These are phyloP conservation scores for Penicillium macrosclerotiorum DNA, from an alignment of 495 filamentous ascomycete genomes.

Conservation along the genomic window DNA sequence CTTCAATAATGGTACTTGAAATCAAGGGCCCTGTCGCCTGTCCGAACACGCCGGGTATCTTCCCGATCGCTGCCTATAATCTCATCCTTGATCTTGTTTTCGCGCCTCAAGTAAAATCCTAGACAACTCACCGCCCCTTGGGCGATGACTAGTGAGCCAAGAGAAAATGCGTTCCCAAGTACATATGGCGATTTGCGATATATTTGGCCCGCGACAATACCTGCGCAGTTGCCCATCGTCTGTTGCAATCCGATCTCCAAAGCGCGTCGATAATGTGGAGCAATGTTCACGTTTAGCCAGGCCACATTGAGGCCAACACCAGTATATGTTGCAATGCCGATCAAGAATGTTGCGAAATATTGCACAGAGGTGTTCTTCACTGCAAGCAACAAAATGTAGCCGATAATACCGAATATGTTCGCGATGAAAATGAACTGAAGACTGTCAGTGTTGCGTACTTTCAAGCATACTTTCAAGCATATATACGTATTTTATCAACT, in stretches of 20 bases:
- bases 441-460: constrained; percentile 6
- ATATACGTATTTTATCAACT: too few relatives aligned
- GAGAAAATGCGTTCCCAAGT: constrained; percentile 47
- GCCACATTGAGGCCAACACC: constrained; percentile 51
- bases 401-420: constrained; percentile 48
- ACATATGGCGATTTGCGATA: constrained; percentile 52
- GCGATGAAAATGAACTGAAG: constrained; percentile 36
- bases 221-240: constrained; percentile 58
- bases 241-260: constrained; percentile 56
- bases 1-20: constrained; percentile 51
- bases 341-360: constrained; percentile 57
- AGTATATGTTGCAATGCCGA: constrained; percentile 49
- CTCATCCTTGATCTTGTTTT: constrained; percentile 41
- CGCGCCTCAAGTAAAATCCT: constrained; percentile 40
- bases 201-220: constrained; percentile 52
- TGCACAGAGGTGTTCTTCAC: constrained; percentile 40
- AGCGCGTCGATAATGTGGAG: constrained; percentile 56
- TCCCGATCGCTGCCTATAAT: constrained; percentile 39
- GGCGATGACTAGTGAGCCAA: constrained; percentile 41
- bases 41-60: constrained; percentile 42
- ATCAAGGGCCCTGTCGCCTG: constrained; percentile 47
- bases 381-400: constrained; percentile 51
- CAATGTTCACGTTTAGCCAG: constrained; percentile 58
- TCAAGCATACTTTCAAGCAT: too few relatives aligned
- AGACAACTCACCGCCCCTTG: constrained; percentile 35